phyloP scores from a whole-genome alignment of 2,329 filamentous ascomycete genomes.

The Neofusicoccum sp. region DNA sequence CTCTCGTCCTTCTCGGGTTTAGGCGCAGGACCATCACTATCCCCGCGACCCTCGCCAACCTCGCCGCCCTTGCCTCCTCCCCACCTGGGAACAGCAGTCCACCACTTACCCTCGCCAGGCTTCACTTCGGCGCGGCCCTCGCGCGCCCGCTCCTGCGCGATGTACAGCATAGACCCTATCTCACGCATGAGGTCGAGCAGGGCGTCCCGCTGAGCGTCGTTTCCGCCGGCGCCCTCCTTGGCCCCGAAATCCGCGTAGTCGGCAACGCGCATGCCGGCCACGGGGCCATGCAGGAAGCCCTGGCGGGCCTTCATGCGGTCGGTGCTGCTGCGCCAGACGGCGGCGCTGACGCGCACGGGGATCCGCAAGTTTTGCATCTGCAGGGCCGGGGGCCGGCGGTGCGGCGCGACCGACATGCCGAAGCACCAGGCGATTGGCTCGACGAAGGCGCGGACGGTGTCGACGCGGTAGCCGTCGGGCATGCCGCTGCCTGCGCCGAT shows the following conservation, averaged over 20 bases:
- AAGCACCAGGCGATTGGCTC: slow-evolving; percentile 63
- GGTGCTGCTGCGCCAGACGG: slow-evolving; percentile 56
- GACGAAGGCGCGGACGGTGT: slow-evolving; percentile 58
- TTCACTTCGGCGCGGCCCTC: slow-evolving; percentile 54
- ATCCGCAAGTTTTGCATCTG: slow-evolving; percentile 55
- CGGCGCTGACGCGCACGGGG: slow-evolving; percentile 59
- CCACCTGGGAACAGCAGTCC: slow-evolving; percentile 59
- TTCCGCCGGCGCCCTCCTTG: slow-evolving; percentile 30
- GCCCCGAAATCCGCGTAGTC: slow-evolving; percentile 57
- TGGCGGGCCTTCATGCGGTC: slow-evolving; percentile 56
- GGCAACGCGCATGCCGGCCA: slow-evolving; percentile 59
- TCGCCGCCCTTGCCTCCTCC: slow-evolving; percentile 56
- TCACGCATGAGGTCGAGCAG: slow-evolving; percentile 60
- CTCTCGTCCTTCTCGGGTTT: slow-evolving; percentile 40
- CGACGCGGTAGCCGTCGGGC: slow-evolving; percentile 60
- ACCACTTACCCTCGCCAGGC: slow-evolving; percentile 63
- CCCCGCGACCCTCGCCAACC: slow-evolving; percentile 37
- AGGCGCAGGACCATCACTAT: slow-evolving; percentile 30
- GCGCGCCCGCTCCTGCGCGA: slow-evolving; percentile 63
- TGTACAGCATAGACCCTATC: slow-evolving; percentile 57
- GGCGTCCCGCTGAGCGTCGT: slow-evolving; percentile 33
- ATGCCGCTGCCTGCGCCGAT: slow-evolving; percentile 60
- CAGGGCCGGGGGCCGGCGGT: slow-evolving; percentile 50
- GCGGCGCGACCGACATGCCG: slow-evolving; percentile 55
- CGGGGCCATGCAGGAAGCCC: slow-evolving; percentile 61